These are phyloP conservation scores for Ustilago curta DNA, from an alignment of 1,284 basidiomycete genomes.

Conservation along the genomic window DNA sequence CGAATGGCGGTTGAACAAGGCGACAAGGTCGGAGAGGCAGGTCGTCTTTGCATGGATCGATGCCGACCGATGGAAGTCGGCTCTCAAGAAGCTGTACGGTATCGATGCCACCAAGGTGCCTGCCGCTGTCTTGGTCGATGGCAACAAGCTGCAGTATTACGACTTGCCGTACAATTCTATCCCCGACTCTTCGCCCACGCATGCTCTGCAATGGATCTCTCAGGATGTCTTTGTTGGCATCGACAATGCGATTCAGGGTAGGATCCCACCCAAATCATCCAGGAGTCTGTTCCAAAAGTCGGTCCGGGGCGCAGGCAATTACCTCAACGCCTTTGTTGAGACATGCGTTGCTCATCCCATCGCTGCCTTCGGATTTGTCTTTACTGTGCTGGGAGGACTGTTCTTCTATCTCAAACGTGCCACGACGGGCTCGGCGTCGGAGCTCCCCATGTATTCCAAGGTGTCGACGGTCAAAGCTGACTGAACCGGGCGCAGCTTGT, in stretches of 20 bases:
- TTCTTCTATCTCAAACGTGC: slow-evolving; percentile 36
- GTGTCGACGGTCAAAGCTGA: slow-evolving; percentile 49
- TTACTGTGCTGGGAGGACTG: slow-evolving; percentile 21
- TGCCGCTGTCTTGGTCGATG: slow-evolving; percentile 52
- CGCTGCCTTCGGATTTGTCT: slow-evolving; percentile 38
- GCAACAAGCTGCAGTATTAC: slow-evolving; percentile 49
- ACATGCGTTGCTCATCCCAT: slow-evolving; percentile 32
- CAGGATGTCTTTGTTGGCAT: slow-evolving; percentile 29
- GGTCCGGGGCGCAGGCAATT: slow-evolving; percentile 36
- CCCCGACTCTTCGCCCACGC: neutral
- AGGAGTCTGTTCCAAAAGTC: slow-evolving; percentile 49
- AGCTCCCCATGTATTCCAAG: slow-evolving; percentile 43
- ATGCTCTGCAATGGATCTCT: slow-evolving; percentile 37
- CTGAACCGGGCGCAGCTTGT: slow-evolving; percentile 4
- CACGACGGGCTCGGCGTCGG: slow-evolving; percentile 3
- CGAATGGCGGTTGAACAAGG: slow-evolving; percentile 42
- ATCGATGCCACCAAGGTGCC: slow-evolving; percentile 41
- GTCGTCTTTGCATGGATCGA: slow-evolving; percentile 66
- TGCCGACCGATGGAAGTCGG: slow-evolving; percentile 58
- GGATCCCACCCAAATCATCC: slow-evolving; percentile 33
- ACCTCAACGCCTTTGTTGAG: slow-evolving; percentile 25
- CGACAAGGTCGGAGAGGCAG: slow-evolving; percentile 1
- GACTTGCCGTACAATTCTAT: slow-evolving; percentile 21
- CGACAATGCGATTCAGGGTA: slow-evolving; percentile 24
- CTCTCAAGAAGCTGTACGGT: slow-evolving; percentile 53